phyloP scores from a whole-genome alignment of 108 stramenopile species.

The Schizochytrium sp. region DNA sequence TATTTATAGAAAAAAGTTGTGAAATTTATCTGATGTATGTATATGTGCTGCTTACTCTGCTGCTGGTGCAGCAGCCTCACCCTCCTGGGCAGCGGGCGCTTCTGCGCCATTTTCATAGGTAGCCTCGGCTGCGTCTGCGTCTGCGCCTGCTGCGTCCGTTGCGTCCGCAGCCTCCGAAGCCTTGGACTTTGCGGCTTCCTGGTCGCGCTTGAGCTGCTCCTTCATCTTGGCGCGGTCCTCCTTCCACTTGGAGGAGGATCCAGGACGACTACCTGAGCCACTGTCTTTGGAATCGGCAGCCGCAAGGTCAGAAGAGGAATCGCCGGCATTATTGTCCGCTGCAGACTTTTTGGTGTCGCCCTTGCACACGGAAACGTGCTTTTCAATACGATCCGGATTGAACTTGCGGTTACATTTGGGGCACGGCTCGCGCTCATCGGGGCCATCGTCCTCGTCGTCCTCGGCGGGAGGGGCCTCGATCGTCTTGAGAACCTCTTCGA shows the following conservation, averaged over 20 bases:
- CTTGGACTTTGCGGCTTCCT: neutral
- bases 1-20: too few species aligned
- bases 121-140: neutral
- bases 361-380: slow-evolving; percentile 22
- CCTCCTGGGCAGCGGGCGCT: too few species aligned
- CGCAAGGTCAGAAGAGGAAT: neutral
- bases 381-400: slow-evolving; percentile 22
- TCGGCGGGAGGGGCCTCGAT: neutral
- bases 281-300: neutral
- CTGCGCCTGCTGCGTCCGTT: too few species aligned
- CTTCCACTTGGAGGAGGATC: neutral
- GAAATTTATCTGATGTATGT: too few species aligned
- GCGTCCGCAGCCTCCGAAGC: neutral
- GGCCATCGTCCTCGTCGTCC: neutral
- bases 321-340: neutral
- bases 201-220: slow-evolving; percentile 14
- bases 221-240: slow-evolving; percentile 14
- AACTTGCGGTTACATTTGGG: slow-evolving; percentile 11
- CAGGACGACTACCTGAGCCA: neutral
- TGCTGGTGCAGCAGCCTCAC: too few species aligned
- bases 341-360: neutral
- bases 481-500: neutral
- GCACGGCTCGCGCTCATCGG: neutral
- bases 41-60: too few species aligned
- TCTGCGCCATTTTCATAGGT: neutral